Conservation (phyloP, 2,329 filamentous ascomycete genomes). For the Lasiodiplodia sp. region DNA sequence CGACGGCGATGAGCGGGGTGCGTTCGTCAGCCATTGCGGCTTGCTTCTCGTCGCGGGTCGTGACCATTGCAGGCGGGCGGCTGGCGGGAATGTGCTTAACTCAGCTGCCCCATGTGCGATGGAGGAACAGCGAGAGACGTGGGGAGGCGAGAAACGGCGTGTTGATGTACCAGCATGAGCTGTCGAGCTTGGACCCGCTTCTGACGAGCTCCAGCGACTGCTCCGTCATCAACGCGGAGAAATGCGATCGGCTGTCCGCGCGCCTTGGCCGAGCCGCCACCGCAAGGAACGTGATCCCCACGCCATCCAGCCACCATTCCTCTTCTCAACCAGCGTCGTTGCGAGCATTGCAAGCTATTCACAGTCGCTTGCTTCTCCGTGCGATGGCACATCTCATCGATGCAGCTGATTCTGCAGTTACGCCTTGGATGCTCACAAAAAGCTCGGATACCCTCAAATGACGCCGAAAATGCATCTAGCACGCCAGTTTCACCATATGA, state of each 20-base stretch:
- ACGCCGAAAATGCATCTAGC: conserved; percentile 9
- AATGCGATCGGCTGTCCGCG: conserved; percentile 17
- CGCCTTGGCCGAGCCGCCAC: conserved; percentile 15
- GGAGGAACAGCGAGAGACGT: conserved; percentile 20
- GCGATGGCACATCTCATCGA: not conserved
- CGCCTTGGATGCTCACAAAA: too few relatives aligned
- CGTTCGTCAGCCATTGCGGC: conserved; percentile 61
- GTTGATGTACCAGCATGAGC: conserved; percentile 10
- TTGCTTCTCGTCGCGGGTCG: conserved; percentile 29
- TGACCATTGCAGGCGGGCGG: conserved; percentile 20
- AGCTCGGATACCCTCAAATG: not conserved
- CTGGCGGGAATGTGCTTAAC: not conserved
- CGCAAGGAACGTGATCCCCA: not conserved
- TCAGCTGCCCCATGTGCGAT: conserved; percentile 27
- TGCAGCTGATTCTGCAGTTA: too few relatives aligned
- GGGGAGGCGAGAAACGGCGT: conserved; percentile 1
- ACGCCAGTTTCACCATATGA: conserved; percentile 3
- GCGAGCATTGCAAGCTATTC: not conserved
- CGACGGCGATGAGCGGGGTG: conserved; percentile 72
- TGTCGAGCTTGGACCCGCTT: conserved; percentile 26
- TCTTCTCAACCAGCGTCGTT: not conserved
- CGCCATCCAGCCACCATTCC: not conserved
- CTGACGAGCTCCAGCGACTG: conserved; percentile 19
- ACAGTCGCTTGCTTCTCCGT: not conserved
- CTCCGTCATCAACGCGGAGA: conserved; percentile 17